These are phyloP conservation scores for Camellia oleifera DNA, from an alignment of 179 eudicot genomes.

Conservation along the genomic window DNA sequence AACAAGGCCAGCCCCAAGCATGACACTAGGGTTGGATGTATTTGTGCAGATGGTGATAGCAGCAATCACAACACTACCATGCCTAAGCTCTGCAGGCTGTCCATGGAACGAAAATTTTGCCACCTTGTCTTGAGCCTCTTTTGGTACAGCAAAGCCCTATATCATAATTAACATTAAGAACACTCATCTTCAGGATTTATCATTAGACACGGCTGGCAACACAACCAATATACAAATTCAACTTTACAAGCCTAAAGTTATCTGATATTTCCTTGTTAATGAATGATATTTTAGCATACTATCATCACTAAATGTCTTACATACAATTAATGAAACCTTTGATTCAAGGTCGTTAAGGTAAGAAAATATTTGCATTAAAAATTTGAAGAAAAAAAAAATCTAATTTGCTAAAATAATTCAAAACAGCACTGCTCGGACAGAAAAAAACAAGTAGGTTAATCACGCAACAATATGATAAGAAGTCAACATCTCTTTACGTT, in stretches of 20 bases:
- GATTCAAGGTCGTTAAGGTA: not conserved
- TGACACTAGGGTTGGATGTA: conserved; percentile 62
- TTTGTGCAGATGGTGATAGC: conserved; percentile 64
- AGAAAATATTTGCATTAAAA: not conserved
- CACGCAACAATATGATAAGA: conserved; percentile 3
- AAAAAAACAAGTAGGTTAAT: no score
- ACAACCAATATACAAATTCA: not conserved
- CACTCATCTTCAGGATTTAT: not conserved
- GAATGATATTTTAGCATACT: not conserved
- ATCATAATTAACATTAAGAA: conserved; percentile 9
- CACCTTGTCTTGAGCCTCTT: conserved; percentile 46
- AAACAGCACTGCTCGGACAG: not conserved
- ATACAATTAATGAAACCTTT: not conserved
- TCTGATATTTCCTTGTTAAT: conserved; percentile 2
- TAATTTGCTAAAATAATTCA: not conserved
- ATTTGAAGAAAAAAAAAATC: no score
- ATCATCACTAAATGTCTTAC: not conserved
- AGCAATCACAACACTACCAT: conserved; percentile 55
- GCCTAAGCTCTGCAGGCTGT: conserved; percentile 48
- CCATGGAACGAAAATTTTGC: conserved; percentile 52
- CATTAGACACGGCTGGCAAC: not conserved
- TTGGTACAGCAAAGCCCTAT: conserved; percentile 58
- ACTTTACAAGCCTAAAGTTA: not conserved
- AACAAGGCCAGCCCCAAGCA: conserved; percentile 62
- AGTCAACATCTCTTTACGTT: not conserved